phyloP scores from a whole-genome alignment of 2,329 filamentous ascomycete genomes.

The Alternaria gaisen region DNA sequence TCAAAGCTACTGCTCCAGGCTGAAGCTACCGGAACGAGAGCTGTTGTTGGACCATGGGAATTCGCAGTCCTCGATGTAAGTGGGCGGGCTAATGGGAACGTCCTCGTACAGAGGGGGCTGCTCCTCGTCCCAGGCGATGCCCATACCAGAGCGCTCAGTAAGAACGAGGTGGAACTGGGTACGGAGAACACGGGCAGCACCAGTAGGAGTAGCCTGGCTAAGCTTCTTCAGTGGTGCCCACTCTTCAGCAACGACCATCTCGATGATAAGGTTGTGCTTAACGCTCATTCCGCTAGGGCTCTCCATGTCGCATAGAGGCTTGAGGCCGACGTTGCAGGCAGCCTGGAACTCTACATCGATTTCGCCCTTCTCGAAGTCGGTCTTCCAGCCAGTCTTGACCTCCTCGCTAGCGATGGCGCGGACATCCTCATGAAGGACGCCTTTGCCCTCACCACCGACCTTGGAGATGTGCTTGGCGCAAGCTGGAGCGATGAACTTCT shows the following conservation, averaged over 20 bases:
- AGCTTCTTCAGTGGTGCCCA: constrained; percentile 75
- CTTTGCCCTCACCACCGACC: constrained; percentile 72
- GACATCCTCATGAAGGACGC: constrained; percentile 75
- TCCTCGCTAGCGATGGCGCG: constrained; percentile 82
- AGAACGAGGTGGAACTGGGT: constrained; percentile 89
- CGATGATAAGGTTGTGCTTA: constrained; percentile 84
- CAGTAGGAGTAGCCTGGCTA: constrained; percentile 82
- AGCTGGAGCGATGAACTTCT: constrained; percentile 79
- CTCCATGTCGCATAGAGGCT: constrained; percentile 81
- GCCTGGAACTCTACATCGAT: constrained; percentile 84
- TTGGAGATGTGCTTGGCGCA: constrained; percentile 79
- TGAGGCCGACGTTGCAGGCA: constrained; percentile 66
- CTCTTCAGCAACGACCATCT: constrained; percentile 94
- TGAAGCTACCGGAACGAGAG: constrained; percentile 39
- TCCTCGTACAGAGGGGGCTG: constrained; percentile 93
- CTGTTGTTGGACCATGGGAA: constrained; percentile 28
- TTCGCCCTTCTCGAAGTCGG: constrained; percentile 74
- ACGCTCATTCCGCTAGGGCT: constrained; percentile 78
- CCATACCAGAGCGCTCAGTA: constrained; percentile 84
- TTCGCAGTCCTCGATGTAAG: constrained; percentile 51
- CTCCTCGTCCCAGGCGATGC: constrained; percentile 97
- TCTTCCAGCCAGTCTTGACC: constrained; percentile 90
- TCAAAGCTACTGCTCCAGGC: constrained; percentile 21
- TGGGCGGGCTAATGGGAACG: constrained; percentile 84
- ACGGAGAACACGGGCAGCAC: constrained; percentile 86